Percentiles rank a stretch among this genome's conserved stretches.
phyloP scores from a whole-genome alignment of 768 basidiomycete species.

The Boletales sp. region DNA sequence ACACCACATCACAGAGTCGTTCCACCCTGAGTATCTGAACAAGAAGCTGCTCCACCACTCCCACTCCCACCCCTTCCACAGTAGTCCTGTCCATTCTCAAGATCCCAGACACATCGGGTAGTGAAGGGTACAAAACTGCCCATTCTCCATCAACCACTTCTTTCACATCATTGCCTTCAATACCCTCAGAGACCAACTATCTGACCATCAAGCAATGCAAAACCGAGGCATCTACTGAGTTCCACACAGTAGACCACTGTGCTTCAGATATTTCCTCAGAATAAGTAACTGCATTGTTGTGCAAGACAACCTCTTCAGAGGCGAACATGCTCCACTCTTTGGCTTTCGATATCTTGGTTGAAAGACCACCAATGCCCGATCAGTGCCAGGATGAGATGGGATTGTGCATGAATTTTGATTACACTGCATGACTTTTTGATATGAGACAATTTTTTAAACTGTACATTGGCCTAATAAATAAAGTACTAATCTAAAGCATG shows the following conservation, averaged over 20 bases:
- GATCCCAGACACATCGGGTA: slow-evolving; percentile 36
- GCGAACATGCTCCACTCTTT: slow-evolving; percentile 35
- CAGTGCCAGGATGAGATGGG: too few species aligned
- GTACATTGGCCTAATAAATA: too few species aligned
- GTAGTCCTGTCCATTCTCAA: slow-evolving; percentile 26
- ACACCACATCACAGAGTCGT: slow-evolving; percentile 31
- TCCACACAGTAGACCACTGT: slow-evolving; percentile 46
- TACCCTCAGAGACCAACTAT: slow-evolving; percentile 52
- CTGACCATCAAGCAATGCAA: slow-evolving; percentile 40
- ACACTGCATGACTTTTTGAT: too few species aligned
- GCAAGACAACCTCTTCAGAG: slow-evolving; percentile 37
- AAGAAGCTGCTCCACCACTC: slow-evolving; percentile 29
- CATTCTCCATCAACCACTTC: slow-evolving; percentile 45
- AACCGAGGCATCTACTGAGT: slow-evolving; percentile 43
- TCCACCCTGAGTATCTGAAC: slow-evolving; percentile 34
- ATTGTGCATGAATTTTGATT: too few species aligned
- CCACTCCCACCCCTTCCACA: slow-evolving; percentile 31
- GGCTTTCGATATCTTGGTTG: slow-evolving; percentile 27
- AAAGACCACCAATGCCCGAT: slow-evolving; percentile 19
- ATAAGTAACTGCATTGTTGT: slow-evolving; percentile 50
- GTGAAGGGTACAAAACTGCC: slow-evolving; percentile 48
- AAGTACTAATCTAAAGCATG: too few species aligned
- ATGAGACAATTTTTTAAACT: too few species aligned
- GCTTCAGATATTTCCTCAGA: too few species aligned
- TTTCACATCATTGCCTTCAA: slow-evolving; percentile 55